A percentile compares a stretch with the other conserved stretches of the same genome.
phyloP scores from a whole-genome alignment of 805 yeast species.

The Sugiyamaella boreocaroliniensis region DNA sequence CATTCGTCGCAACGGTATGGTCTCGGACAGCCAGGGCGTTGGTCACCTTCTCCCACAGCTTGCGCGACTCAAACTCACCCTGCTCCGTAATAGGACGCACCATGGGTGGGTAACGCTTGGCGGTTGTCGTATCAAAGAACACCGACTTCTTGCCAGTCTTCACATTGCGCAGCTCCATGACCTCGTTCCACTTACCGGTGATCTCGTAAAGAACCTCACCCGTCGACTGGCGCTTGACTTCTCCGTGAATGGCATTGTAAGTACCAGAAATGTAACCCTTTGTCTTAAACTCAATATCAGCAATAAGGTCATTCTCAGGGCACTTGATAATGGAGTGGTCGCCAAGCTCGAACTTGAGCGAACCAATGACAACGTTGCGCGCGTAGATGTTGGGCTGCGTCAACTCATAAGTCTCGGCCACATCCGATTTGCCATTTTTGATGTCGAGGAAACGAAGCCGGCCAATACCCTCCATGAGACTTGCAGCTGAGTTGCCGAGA shows the following conservation, averaged over 20 bases:
- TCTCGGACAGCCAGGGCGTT: slow-evolving; percentile 74
- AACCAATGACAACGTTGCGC: slow-evolving; percentile 87
- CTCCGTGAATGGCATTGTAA: slow-evolving; percentile 82
- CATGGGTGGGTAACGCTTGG: slow-evolving; percentile 51
- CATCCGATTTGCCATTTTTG: slow-evolving; percentile 34
- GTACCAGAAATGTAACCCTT: slow-evolving; percentile 92
- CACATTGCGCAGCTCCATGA: slow-evolving; percentile 59
- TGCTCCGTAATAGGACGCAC: slow-evolving; percentile 79
- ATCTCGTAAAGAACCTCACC: slow-evolving; percentile 58
- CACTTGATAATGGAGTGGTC: slow-evolving; percentile 81
- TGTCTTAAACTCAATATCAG: slow-evolving; percentile 88
- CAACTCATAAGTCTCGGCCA: slow-evolving; percentile 65
- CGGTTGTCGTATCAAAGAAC: slow-evolving; percentile 55
- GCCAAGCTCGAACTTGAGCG: slow-evolving; percentile 82
- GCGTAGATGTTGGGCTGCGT: slow-evolving; percentile 97
- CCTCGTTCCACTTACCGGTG: slow-evolving; percentile 90
- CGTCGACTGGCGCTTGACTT: slow-evolving; percentile 44
- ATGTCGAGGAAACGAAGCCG: slow-evolving; percentile 61
- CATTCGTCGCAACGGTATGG: slow-evolving; percentile 80
- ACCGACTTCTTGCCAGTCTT: slow-evolving; percentile 42
- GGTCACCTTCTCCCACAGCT: slow-evolving; percentile 75
- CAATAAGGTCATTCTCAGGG: slow-evolving; percentile 48
- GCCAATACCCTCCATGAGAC: slow-evolving; percentile 90
- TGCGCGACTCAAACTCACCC: slow-evolving; percentile 72
- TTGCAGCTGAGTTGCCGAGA: slow-evolving; percentile 93